Percentiles rank a stretch among this genome's conserved stretches.
Evolutionary conservation across 140 eudicot genomes (phyloP).

Genomic region (Anethum foeniculum): DNA sequence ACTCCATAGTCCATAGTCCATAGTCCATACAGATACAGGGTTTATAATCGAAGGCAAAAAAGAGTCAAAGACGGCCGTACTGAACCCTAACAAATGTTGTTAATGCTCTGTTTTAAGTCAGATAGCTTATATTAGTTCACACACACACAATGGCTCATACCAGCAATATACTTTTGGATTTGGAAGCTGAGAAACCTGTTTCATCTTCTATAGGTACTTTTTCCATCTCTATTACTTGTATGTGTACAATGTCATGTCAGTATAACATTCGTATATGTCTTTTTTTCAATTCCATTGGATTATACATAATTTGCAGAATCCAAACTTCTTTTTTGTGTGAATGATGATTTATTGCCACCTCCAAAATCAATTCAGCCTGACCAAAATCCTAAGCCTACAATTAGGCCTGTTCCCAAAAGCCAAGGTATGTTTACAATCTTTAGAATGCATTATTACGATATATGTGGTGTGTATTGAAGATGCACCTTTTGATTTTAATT

Average conservation of each 20-base stretch:
- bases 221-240: neutral
- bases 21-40: too few species aligned
- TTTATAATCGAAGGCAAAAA: too few species aligned
- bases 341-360: neutral
- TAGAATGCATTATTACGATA: neutral
- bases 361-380: conserved; percentile 5
- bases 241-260: neutral
- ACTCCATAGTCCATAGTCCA: too few species aligned
- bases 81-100: neutral
- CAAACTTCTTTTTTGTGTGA: conserved; percentile 20
- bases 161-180: conserved; percentile 10
- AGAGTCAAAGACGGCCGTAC: too few species aligned
- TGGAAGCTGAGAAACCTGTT: conserved; percentile 3
- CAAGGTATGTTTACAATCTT: neutral
- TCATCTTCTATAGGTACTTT: conserved; percentile 8
- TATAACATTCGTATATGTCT: neutral
- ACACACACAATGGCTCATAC: neutral
- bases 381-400: conserved; percentile 3
- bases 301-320: conserved; percentile 15
- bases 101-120: neutral
- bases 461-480: neutral
- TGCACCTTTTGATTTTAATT: neutral
- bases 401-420: conserved; percentile 19
- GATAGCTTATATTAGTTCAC: neutral
- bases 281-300: neutral